phyloP scores from a whole-genome alignment of 1,284 basidiomycete species.

The Leccinum huronense region DNA sequence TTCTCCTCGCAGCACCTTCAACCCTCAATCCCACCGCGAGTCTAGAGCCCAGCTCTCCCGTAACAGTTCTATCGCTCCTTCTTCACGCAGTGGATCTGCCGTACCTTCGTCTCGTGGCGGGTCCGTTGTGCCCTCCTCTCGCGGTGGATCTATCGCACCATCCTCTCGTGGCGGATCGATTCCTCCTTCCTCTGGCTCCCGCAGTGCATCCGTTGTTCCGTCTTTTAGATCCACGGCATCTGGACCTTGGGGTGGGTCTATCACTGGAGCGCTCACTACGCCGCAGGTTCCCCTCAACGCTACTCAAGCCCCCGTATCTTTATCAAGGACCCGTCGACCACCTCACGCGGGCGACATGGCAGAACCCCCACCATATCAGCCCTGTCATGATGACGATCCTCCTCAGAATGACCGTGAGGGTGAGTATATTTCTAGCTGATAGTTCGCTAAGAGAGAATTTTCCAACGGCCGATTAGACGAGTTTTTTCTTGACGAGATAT shows the following conservation, averaged over 20 bases:
- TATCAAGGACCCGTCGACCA: too few species aligned
- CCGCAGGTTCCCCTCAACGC: too few species aligned
- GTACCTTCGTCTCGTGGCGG: background rate
- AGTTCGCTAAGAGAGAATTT: too few species aligned
- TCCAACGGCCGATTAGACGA: background rate
- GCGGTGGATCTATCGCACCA: background rate
- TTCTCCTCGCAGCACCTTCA: background rate
- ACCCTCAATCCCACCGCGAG: background rate
- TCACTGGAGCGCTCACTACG: too few species aligned
- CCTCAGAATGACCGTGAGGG: too few species aligned
- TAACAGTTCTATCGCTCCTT: background rate
- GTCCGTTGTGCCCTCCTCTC: background rate
- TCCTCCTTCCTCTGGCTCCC: background rate
- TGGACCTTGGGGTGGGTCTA: too few species aligned
- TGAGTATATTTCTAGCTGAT: too few species aligned
- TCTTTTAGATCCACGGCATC: background rate
- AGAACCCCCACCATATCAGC: too few species aligned
- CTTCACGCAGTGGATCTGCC: background rate
- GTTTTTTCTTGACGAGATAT: background rate
- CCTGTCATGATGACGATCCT: too few species aligned
- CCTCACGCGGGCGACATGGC: too few species aligned
- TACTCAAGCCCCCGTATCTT: too few species aligned
- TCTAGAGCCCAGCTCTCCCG: background rate
- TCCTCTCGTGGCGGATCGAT: background rate
- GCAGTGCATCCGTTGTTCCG: background rate